Base-by-base conservation (phyloP, 768 basidiomycete species). In the Termitomyces sp. region DNA sequence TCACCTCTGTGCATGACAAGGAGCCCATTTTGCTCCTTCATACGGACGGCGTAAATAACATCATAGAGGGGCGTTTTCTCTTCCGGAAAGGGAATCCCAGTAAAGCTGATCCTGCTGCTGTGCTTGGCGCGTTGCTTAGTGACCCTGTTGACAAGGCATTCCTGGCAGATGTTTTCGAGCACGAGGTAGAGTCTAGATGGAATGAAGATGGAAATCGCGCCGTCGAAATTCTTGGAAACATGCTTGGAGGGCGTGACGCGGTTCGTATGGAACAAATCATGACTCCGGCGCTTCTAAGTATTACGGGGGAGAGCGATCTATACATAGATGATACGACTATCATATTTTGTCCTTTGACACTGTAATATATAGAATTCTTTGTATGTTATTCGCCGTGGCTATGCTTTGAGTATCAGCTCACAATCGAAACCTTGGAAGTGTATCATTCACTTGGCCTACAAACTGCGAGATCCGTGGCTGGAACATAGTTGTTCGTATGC, bases 281-380 rank as follows among this genome's bases (percentile, higher is more conserved):
- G 46, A 53, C 44, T 37, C 55, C 61, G 3, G 53, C 46, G 17
- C 47, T 57, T 17, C 43, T 59, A 38, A 57, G 50, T 28, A 44
- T 43, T 5, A 53, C 40, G 22, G 54, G 55, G 32, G 55, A 61
- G 28, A 61, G 55, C 9, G 58, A 56, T 43, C 17, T 56, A n/a
- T 59, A 60, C 35, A 45, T 60, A 15, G 61, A 62, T 45, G 58
- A 60, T 15, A 60, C 56, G 7, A 57, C 58, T 19, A 58, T 57
- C 17, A 47, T 57, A 35, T 35, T 57, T 26, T 60, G 55, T 52
- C 59, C 59, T 8, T 51, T 50, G 45, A 34, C 14, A 9, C 1
- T 55, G 34, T 55, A 50, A n/a, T 9, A 15, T 42, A 15, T 49
- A 11, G 6, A 15, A 17, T 48, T 19, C 6, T 35, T 6, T 37